phyloP scores from a whole-genome alignment of 139 green algal species.

The Limnomonas spitsbergensis region DNA sequence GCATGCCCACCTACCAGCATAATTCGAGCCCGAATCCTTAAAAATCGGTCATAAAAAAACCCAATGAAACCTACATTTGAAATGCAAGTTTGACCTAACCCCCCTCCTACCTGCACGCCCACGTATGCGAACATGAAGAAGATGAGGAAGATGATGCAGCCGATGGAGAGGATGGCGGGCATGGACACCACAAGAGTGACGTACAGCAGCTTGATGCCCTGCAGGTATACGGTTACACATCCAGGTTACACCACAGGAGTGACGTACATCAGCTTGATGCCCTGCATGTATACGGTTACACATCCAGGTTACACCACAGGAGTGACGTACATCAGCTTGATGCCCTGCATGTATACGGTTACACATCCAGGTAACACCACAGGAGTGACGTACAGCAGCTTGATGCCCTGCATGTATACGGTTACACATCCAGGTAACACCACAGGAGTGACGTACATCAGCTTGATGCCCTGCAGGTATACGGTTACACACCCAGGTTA shows the following conservation, averaged over 20 bases:
- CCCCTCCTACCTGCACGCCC: constrained; percentile 54
- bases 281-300: neutral
- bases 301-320: constrained; percentile 64
- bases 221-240: no score
- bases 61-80: no score
- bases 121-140: constrained; percentile 81
- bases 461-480: no score
- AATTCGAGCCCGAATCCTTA: no score
- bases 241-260: constrained; percentile 57
- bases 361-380: no score
- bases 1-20: no score
- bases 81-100: no score
- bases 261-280: constrained; percentile 13
- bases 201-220: constrained; percentile 16
- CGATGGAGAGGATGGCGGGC: constrained; percentile 76
- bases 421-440: no score
- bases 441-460: no score
- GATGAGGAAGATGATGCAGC: constrained; percentile 64
- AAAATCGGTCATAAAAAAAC: no score
- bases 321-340: constrained; percentile 15
- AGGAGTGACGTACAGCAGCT: constrained; percentile 24
- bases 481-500: no score
- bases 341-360: neutral
- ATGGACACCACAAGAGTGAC: constrained; percentile 56
- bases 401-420: neutral